These are phyloP conservation scores for Cardamine occulta DNA, from an alignment of 345 rosid genomes.

Conservation along the genomic window DNA sequence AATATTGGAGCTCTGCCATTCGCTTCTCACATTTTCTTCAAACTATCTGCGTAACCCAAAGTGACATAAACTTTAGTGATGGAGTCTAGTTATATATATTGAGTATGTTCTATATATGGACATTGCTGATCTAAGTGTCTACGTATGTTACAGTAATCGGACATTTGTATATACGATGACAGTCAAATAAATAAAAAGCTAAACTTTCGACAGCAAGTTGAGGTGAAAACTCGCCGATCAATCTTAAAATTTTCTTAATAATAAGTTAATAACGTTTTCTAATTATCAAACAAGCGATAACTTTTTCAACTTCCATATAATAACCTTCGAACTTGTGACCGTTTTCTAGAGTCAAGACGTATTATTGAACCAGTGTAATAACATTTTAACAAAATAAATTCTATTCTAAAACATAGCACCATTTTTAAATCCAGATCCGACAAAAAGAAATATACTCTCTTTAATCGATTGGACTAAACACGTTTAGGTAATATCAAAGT, in stretches of 20 bases:
- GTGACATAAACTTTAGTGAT: not conserved
- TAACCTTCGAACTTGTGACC: not conserved
- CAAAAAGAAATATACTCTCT: not conserved
- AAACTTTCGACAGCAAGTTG: not conserved
- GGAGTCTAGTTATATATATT: too few relatives aligned
- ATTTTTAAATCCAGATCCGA: not conserved
- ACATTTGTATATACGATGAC: not conserved
- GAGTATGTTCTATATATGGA: not conserved
- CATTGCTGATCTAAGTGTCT: not conserved
- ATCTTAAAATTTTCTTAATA: not conserved
- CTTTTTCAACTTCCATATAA: not conserved
- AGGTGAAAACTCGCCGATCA: not conserved
- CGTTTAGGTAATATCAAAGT: not conserved
- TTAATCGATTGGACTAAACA: not conserved
- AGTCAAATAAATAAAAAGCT: not conserved
- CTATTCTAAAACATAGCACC: not conserved
- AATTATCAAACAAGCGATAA: not conserved
- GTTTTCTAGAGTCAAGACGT: not conserved
- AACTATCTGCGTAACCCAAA: conserved; percentile 23
- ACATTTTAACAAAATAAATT: not conserved
- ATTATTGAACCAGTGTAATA: not conserved
- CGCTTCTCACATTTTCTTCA: conserved; percentile 21
- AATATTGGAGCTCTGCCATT: conserved; percentile 29
- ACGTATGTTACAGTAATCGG: not conserved
- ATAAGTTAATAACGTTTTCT: not conserved